Evolutionary conservation across 345 rosid species (phyloP).

Genomic region (Erodium maritimum): DNA sequence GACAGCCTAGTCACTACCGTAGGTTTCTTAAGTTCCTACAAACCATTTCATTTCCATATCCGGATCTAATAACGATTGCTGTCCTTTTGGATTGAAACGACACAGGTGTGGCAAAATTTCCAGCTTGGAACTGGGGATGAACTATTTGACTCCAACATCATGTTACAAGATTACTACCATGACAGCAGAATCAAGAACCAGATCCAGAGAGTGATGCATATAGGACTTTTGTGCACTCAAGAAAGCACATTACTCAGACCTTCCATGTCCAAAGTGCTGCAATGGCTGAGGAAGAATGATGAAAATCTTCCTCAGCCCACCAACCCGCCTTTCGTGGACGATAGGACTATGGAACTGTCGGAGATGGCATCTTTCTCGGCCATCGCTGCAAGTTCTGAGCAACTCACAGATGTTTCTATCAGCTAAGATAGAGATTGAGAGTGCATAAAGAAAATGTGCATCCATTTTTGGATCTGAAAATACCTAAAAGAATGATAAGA

Average conservation of each 20-base stretch:
- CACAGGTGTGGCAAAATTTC: constrained; percentile 68
- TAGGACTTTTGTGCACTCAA: constrained; percentile 82
- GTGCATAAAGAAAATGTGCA: too few relatives aligned
- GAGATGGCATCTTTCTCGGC: constrained; percentile 21
- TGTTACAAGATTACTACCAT: constrained; percentile 23
- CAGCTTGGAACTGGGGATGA: constrained; percentile 56
- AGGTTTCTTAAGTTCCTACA: constrained; percentile 11
- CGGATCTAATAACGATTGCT: too few relatives aligned
- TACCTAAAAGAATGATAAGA: too few relatives aligned
- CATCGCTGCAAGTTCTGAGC: constrained; percentile 30
- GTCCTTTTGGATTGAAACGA: not conserved
- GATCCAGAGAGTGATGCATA: constrained; percentile 46
- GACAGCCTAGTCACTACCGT: constrained; percentile 74
- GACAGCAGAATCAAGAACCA: constrained; percentile 39
- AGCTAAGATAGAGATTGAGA: constrained; percentile 13
- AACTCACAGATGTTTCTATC: constrained; percentile 40
- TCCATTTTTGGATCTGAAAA: too few relatives aligned
- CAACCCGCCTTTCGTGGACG: constrained; percentile 82
- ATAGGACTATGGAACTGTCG: constrained; percentile 68
- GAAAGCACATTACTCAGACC: constrained; percentile 62
- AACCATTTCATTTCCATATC: not conserved
- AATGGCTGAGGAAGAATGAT: constrained; percentile 59
- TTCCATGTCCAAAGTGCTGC: constrained; percentile 60
- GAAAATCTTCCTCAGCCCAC: constrained; percentile 54
- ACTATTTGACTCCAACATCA: constrained; percentile 57